Conservation (phyloP, 306 rosid genomes). For the Rosa persica region DNA sequence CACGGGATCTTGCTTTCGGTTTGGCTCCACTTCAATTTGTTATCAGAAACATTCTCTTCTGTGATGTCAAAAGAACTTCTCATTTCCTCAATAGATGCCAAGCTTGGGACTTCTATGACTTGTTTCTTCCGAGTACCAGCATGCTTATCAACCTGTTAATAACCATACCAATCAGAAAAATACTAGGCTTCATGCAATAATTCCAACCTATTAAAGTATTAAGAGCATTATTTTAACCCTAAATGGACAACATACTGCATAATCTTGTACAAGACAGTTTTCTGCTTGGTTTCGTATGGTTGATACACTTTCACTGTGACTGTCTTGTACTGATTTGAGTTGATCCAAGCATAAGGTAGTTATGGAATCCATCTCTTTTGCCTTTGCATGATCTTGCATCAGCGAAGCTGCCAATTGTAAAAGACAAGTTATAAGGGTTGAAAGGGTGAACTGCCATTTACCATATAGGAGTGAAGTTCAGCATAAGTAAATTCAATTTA, state of each 20-base stretch:
- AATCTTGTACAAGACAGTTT: conserved; percentile 60
- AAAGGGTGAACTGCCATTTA: neutral
- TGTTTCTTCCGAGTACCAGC: conserved; percentile 40
- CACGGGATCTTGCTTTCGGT: conserved; percentile 50
- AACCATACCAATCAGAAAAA: neutral
- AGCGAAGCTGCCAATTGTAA: conserved; percentile 49
- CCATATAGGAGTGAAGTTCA: neutral
- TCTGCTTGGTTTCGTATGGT: conserved; percentile 62
- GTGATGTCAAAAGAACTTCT: conserved; percentile 38
- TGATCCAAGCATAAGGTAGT: conserved; percentile 47
- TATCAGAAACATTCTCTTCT: conserved; percentile 39
- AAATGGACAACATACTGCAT: conserved; percentile 44
- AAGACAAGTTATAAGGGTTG: conserved; percentile 13
- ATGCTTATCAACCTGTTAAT: conserved; percentile 60
- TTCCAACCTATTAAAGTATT: neutral
- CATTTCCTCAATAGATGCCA: conserved; percentile 69
- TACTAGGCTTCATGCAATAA: neutral
- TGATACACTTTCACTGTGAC: conserved; percentile 54
- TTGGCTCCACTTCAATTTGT: conserved; percentile 31
- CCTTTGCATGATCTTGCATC: conserved; percentile 56
- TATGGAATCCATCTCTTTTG: conserved; percentile 64
- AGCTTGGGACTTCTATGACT: conserved; percentile 55
- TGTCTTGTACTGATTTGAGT: conserved; percentile 51
- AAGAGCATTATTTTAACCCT: neutral
- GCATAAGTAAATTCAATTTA: conserved; percentile 32